phyloP scores from a whole-genome alignment of 345 rosid species.

The Brassica rapa region DNA sequence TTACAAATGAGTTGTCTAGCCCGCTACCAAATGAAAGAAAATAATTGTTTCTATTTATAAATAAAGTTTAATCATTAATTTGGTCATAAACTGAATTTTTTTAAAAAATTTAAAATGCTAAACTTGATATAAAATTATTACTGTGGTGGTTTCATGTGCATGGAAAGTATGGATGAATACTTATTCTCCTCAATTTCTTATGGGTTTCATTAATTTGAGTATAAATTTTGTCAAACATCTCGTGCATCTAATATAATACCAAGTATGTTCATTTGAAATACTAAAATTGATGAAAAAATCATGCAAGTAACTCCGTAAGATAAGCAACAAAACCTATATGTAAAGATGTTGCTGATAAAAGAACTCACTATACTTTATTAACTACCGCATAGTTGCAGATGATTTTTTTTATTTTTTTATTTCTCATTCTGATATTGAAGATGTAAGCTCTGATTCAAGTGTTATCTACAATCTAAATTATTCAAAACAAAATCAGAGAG shows the following conservation, averaged over 20 bases:
- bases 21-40: too few species aligned
- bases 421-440: not conserved
- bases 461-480: not conserved
- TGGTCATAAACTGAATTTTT: too few species aligned
- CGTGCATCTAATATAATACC: not conserved
- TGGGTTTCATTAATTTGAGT: not conserved
- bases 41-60: too few species aligned
- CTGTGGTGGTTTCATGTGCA: not conserved
- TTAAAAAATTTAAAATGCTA: too few species aligned
- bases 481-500: not conserved
- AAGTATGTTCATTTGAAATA: not conserved
- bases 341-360: not conserved
- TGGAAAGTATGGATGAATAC: not conserved
- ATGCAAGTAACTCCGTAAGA: not conserved
- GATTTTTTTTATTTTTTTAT: too few species aligned
- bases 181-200: not conserved
- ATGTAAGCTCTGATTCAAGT: not conserved
- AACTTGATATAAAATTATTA: too few species aligned
- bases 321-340: not conserved
- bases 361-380: not conserved
- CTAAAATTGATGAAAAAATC: not conserved
- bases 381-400: not conserved
- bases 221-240: not conserved
- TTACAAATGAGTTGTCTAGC: too few species aligned
- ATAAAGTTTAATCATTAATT: too few species aligned